These are phyloP conservation scores for Epichloe hybrida DNA, from an alignment of 2,329 filamentous ascomycete genomes.

Conservation along the genomic window DNA sequence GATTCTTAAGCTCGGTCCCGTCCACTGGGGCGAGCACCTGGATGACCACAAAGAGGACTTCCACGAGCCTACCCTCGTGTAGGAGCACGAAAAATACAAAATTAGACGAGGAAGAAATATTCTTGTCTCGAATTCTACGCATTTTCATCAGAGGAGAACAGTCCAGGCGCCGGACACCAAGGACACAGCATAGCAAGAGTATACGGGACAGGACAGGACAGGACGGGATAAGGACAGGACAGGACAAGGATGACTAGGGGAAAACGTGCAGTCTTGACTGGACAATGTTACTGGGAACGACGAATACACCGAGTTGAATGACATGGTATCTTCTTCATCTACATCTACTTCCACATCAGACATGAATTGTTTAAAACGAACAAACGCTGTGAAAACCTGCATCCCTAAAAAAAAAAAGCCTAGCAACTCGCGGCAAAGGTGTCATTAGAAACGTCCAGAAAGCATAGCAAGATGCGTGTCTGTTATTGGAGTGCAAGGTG, in stretches of 20 bases:
- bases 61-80: conserved; percentile 26
- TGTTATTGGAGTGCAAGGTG: not conserved
- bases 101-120: conserved; percentile 19
- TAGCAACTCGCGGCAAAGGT: not conserved
- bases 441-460: not conserved
- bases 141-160: not conserved
- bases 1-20: conserved; percentile 51
- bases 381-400: no score
- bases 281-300: no score
- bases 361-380: no score
- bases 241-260: not conserved
- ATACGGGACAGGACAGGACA: not conserved
- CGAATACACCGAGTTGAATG: no score
- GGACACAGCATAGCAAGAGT: not conserved
- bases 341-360: no score
- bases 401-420: no score
- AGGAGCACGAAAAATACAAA: conserved; percentile 4
- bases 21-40: conserved; percentile 48
- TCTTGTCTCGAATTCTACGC: not conserved
- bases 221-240: not conserved
- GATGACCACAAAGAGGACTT: conserved; percentile 45
- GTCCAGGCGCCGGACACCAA: not conserved
- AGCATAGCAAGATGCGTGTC: not conserved
- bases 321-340: no score
- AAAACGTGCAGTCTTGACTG: no score